Evolutionary conservation across 441 rosid species (phyloP).

Genomic region (Gossypium davidsonii): DNA sequence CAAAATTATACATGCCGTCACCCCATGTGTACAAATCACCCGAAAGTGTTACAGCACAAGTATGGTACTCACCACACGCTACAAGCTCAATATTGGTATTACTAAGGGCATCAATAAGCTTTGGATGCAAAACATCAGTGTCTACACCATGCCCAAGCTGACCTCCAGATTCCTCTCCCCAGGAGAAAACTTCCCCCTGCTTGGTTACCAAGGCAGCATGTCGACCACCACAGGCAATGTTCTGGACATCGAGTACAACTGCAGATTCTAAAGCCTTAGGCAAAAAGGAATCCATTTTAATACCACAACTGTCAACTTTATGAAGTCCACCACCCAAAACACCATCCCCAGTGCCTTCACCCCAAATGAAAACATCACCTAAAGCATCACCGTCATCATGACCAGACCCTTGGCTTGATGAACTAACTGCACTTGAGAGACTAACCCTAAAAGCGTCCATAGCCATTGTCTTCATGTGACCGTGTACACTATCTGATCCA

Average conservation of each 20-base stretch:
- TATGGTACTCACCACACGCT: constrained; percentile 90
- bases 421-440: constrained; percentile 94
- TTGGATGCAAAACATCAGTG: constrained; percentile 76
- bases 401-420: constrained; percentile 98
- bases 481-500: constrained; percentile 79
- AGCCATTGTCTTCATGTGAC: constrained; percentile 57
- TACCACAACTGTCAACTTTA: constrained; percentile 53
- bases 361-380: constrained; percentile 97
- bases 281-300: constrained; percentile 67
- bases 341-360: constrained; percentile 86
- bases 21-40: constrained; percentile 98
- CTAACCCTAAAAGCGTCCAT: constrained; percentile 90
- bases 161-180: constrained; percentile 97
- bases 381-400: constrained; percentile 96
- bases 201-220: constrained; percentile 92
- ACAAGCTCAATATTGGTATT: constrained; percentile 79
- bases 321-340: constrained; percentile 82
- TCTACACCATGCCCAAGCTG: constrained; percentile 99
- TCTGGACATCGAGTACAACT: constrained; percentile 84
- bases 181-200: constrained; percentile 85
- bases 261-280: constrained; percentile 95
- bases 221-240: constrained; percentile 84
- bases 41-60: constrained; percentile 93
- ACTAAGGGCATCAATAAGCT: constrained; percentile 72
- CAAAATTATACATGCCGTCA: constrained; percentile 73